Evolutionary conservation across 306 rosid genomes (phyloP), one percentile per base, ranked within the genome.

Genomic region (Begonia fuchsioides): DNA sequence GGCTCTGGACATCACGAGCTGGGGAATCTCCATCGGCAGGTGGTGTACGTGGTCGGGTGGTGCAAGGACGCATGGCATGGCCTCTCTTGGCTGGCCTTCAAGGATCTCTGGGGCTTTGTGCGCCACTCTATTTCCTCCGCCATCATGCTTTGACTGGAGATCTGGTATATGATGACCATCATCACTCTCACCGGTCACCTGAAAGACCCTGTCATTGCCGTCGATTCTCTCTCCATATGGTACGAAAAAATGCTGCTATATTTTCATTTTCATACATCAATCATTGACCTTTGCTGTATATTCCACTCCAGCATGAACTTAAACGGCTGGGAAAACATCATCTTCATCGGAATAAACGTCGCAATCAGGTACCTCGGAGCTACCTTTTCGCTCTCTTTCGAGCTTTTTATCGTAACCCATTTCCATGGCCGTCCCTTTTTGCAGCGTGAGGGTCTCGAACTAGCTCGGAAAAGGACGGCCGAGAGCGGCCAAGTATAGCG

Each of bases 71-170:
- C 74, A 3, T 82, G 96, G 96, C 63, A 43, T 15, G 96, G 94
- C 5, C 55, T 82, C 13, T 63, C 94, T 2, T 77, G 90, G 86
- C 15, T 60, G 55, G 96, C 92, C 9, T 61, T 87, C 38, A 70
- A 58, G 59, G 84, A 87, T 44, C 64, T 82, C 1, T 87, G 93
- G 96, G 71, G 73, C 7, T 80, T 83, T 56, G 75, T 75, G 18
- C 71, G 69, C 70, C 92, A 80, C 11, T 82, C 96, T 2, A 41
- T 87, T 51, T 88, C 86, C n/a, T 82, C 92, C 2, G 87, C 94
- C 43, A 60, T 83, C 9, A 87, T 87, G 94, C 74, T 82, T 19
- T 79, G 87, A 58, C 72, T 87, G 55, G 96, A 82, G 71, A 10
- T 76, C 53, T 82, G 96, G 80, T 62, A 67, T 38, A 17, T 6